Conservation (phyloP, 176 grass and related monocot genomes). For the Ananas comosus region DNA sequence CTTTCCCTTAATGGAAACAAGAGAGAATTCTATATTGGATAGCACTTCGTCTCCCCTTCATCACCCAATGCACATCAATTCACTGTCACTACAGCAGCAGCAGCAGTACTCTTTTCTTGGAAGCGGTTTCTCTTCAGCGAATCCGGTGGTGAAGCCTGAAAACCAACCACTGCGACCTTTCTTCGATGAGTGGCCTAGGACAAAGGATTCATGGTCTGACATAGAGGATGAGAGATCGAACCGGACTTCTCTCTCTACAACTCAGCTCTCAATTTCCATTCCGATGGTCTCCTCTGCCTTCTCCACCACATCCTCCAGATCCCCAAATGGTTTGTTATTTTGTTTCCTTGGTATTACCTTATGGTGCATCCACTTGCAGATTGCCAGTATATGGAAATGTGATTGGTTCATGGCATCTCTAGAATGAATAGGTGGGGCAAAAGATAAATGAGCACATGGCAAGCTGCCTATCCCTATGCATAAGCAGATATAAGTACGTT, state of each 20-base stretch:
- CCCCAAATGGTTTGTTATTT: constrained; percentile 11
- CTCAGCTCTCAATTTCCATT: constrained; percentile 92
- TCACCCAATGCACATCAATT: neutral
- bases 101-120: constrained; percentile 38
- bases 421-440: too few relatives aligned
- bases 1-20: neutral
- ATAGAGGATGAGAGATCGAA: constrained; percentile 67
- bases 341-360: too few relatives aligned
- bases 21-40: neutral
- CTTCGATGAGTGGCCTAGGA: constrained; percentile 89
- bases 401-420: too few relatives aligned
- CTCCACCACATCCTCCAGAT: constrained; percentile 20
- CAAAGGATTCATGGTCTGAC: constrained; percentile 73
- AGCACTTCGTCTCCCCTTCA: neutral
- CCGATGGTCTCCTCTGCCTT: constrained; percentile 63
- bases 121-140: constrained; percentile 26
- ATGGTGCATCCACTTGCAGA: too few relatives aligned
- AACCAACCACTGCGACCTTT: constrained; percentile 87
- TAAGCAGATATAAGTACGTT: too few relatives aligned
- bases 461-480: too few relatives aligned
- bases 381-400: too few relatives aligned
- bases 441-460: too few relatives aligned
- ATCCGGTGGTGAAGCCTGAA: constrained; percentile 50
- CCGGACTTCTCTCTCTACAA: constrained; percentile 71
- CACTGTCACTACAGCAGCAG: constrained; percentile 11